These are phyloP conservation scores for Pseudogymnoascus sp. DNA, from an alignment of 2,329 filamentous ascomycete genomes.

Conservation along the genomic window DNA sequence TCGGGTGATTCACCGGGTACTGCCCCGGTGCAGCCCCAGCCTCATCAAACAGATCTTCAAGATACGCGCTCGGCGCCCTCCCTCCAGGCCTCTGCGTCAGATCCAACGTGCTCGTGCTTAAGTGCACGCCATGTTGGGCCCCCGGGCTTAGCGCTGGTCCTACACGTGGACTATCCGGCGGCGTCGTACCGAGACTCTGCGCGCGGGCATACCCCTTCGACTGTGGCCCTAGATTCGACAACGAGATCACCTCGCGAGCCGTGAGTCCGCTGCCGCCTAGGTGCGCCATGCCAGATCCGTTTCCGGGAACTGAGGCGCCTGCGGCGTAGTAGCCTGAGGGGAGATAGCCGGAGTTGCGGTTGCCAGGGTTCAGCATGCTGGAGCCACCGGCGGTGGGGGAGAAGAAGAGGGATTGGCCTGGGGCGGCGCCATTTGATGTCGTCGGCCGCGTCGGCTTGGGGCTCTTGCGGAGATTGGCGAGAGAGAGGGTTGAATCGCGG, in stretches of 20 bases:
- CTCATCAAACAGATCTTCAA: slow-evolving; percentile 82
- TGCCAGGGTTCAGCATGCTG: slow-evolving; percentile 42
- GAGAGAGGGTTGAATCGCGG: slow-evolving; percentile 31
- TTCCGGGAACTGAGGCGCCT: slow-evolving; percentile 33
- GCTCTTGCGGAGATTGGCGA: slow-evolving; percentile 26
- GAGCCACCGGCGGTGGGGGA: slow-evolving; percentile 74
- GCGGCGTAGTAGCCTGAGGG: slow-evolving; percentile 88
- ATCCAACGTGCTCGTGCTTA: slow-evolving; percentile 57
- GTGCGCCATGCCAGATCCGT: slow-evolving; percentile 28
- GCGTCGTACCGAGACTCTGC: slow-evolving; percentile 36
- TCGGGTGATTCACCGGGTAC: slow-evolving; percentile 7
- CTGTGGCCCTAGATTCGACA: slow-evolving; percentile 46
- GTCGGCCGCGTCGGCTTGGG: slow-evolving; percentile 30
- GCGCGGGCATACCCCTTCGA: slow-evolving; percentile 43
- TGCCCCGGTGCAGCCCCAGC: slow-evolving; percentile 34
- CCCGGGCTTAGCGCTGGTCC: slow-evolving; percentile 21
- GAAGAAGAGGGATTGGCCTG: slow-evolving; percentile 62
- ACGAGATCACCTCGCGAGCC: slow-evolving; percentile 39
- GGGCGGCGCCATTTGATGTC: slow-evolving; percentile 23
- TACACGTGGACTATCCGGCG: slow-evolving; percentile 56
- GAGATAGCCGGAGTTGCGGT: slow-evolving; percentile 70
- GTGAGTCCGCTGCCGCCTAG: slow-evolving; percentile 32
- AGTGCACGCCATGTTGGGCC: slow-evolving; percentile 28
- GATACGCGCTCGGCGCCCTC: slow-evolving; percentile 76
- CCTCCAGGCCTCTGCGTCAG: slow-evolving; percentile 49